These are phyloP conservation scores for Blastobotrys petasosporus DNA, from an alignment of 1,139 yeast species.

Conservation along the genomic window DNA sequence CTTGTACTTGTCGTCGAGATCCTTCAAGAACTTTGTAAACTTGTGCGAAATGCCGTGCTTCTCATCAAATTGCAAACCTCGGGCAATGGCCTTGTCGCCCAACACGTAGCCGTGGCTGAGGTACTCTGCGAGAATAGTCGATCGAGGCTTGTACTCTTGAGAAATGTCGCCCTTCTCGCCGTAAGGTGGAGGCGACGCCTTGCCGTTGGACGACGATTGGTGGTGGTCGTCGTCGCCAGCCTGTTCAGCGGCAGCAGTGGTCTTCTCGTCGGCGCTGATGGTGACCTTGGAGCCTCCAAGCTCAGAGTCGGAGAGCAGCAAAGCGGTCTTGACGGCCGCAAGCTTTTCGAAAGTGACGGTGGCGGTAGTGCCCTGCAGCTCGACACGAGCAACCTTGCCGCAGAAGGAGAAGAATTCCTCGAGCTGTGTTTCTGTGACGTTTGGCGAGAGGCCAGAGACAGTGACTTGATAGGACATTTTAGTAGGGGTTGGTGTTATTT, in stretches of 20 bases:
- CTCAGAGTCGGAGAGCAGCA: conserved; percentile 67
- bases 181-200: conserved; percentile 13
- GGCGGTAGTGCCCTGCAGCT: conserved; percentile 30
- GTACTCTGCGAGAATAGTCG: conserved; percentile 70
- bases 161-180: conserved; percentile 42
- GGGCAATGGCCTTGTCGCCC: conserved; percentile 55
- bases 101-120: conserved; percentile 65
- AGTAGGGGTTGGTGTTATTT: too few relatives aligned
- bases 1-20: conserved; percentile 56
- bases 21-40: conserved; percentile 50
- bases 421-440: conserved; percentile 51
- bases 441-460: conserved; percentile 55
- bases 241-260: conserved; percentile 25
- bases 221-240: conserved; percentile 30
- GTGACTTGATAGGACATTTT: conserved; percentile 25
- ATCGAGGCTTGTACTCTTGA: conserved; percentile 75
- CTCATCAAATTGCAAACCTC: conserved; percentile 52
- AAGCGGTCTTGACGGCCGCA: conserved; percentile 68
- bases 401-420: conserved; percentile 71
- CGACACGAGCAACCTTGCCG: conserved; percentile 54
- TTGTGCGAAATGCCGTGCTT: conserved; percentile 55
- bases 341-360: conserved; percentile 51
- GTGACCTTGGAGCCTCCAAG: conserved; percentile 52
- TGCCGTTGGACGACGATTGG: conserved; percentile 20
- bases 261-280: conserved; percentile 41